phyloP scores from a whole-genome alignment of 176 grass and related monocot genomes.

The Aegilops sharonensis region DNA sequence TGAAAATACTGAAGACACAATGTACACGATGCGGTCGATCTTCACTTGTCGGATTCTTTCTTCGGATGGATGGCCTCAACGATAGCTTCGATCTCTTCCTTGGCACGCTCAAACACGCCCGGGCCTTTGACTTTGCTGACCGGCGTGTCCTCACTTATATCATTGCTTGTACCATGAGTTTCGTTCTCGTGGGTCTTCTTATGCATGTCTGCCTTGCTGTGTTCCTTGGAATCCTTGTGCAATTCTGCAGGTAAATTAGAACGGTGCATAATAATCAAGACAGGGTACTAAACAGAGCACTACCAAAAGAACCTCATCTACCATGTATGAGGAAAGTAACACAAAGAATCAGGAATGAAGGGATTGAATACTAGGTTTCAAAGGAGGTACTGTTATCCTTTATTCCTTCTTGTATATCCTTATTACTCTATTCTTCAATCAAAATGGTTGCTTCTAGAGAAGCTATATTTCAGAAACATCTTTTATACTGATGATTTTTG shows the following conservation, averaged over 20 bases:
- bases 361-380: background rate
- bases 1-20: background rate
- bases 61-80: conserved; percentile 58
- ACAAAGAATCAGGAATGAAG: background rate
- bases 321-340: background rate
- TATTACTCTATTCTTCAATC: background rate
- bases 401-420: background rate
- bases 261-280: background rate
- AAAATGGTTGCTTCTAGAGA: background rate
- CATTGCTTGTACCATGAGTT: conserved; percentile 65
- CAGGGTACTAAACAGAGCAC: background rate
- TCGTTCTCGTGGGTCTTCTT: conserved; percentile 55
- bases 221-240: conserved; percentile 31
- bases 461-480: background rate
- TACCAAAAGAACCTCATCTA: background rate
- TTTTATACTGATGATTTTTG: background rate
- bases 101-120: conserved; percentile 68
- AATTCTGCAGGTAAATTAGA: conserved; percentile 29
- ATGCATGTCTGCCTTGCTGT: conserved; percentile 25
- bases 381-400: background rate
- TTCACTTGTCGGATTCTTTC: conserved; percentile 45
- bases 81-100: conserved; percentile 82
- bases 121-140: conserved; percentile 65
- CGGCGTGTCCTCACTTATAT: conserved; percentile 58
- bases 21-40: background rate